A percentile compares a stretch with the other conserved stretches of the same genome.
These are phyloP conservation scores for Porcisia deanei DNA, from an alignment of 208 protist genomes.

Conservation along the genomic window DNA sequence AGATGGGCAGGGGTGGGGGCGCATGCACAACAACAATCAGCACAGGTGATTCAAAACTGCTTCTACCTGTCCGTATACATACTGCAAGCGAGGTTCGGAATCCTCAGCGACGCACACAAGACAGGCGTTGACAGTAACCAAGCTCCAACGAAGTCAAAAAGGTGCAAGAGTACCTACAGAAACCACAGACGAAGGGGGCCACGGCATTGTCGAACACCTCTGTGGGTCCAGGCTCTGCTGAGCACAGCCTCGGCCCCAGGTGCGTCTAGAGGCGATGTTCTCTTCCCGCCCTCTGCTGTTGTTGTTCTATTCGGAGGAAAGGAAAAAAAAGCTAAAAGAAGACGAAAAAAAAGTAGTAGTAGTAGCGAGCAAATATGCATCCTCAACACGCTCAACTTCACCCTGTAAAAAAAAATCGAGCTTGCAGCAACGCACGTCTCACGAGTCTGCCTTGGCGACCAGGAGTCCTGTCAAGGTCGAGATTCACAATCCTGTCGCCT, in stretches of 20 bases:
- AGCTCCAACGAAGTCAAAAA: neutral
- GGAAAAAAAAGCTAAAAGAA: neutral
- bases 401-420: neutral
- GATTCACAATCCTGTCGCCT: neutral
- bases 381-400: too few relatives aligned
- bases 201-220: neutral
- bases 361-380: too few relatives aligned
- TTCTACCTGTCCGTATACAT: too few relatives aligned
- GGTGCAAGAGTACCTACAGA: neutral
- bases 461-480: too few relatives aligned
- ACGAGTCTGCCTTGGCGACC: neutral
- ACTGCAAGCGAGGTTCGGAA: neutral
- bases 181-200: neutral
- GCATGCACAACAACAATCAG: neutral
- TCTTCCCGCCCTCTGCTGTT: neutral
- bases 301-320: neutral
- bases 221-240: neutral
- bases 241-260: neutral
- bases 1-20: too few relatives aligned
- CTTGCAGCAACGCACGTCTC: too few relatives aligned
- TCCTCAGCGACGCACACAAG: neutral
- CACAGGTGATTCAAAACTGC: neutral
- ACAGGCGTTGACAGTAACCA: neutral
- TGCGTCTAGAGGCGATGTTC: neutral
- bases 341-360: neutral